Evolutionary conservation across 345 rosid genomes (phyloP), one percentile per base, ranked within the genome.

Genomic region (Geranium rotundifolium): DNA sequence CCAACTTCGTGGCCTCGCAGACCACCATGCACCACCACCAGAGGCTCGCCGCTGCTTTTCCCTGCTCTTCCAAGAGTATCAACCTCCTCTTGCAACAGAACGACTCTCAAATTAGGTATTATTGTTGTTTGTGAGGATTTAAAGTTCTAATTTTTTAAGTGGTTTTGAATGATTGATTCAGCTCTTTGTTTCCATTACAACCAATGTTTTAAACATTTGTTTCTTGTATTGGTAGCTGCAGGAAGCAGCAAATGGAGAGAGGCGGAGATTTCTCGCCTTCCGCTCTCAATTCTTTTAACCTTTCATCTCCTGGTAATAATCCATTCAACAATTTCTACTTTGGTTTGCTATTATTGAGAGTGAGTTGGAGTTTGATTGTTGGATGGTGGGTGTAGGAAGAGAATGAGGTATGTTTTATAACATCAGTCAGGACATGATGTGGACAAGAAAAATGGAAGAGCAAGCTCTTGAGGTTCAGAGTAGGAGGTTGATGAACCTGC

Each of bases 361-460:
- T 23, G 27, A 23, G 27, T 23, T 23, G 27, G 27, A 4, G 4
- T 34, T 34, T 8, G 10, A 4, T 34, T 34, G 41, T 34, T 34
- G 41, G 41, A 34, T n/a, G n/a, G n/a, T 23, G n/a, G 52, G 49
- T 57, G 29, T 18, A 60, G 41, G 56, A 13, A 29, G 60, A 85
- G 97, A n/a, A n/a, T n/a, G 97, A 17, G 66, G 91, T 60, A 82
- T 83, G 82, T 79, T 79, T 23, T 85, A 83, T 74, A 83, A 82
- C 54, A 63, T 1, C 10, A 8, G 60, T 14, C 91, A 84, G 58
- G 95, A 91, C 69, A 61, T 78, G 75, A 27, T 85, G 72, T 85
- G 88, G 88, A 80, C 86, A 72, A 82, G 90, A 67, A 86, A 80
- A 63, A 57, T 84, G 57, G 98, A 86, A 75, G 92, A 91, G 74